phyloP scores from a whole-genome alignment of 805 yeast species.

The Debaryomyces hansenii region DNA sequence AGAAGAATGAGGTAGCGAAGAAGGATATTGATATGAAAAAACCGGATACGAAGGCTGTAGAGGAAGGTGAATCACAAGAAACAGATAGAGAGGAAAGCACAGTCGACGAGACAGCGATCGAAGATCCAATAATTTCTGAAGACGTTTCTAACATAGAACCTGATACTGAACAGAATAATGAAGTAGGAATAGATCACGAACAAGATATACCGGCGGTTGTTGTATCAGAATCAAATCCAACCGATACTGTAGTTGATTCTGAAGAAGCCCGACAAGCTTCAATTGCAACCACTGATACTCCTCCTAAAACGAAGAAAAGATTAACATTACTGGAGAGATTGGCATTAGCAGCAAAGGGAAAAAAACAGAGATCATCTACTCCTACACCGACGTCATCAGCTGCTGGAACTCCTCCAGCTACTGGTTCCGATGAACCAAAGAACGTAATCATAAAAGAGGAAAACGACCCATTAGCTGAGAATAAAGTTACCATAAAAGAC shows the following conservation, averaged over 20 bases:
- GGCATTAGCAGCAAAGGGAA: conserved; percentile 71
- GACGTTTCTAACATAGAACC: too few relatives aligned
- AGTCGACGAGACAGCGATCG: not conserved
- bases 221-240: too few relatives aligned
- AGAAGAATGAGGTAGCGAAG: not conserved
- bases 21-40: too few relatives aligned
- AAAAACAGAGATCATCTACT: conserved; percentile 10
- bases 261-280: too few relatives aligned
- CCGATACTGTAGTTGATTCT: too few relatives aligned
- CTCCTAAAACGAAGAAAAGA: conserved; percentile 46
- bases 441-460: not conserved
- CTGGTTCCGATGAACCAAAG: not conserved
- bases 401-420: not conserved
- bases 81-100: not conserved
- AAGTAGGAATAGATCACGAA: too few relatives aligned
- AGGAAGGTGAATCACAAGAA: not conserved
- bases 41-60: too few relatives aligned
- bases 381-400: conserved; percentile 4
- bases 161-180: too few relatives aligned
- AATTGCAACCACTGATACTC: not conserved
- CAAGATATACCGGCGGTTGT: too few relatives aligned
- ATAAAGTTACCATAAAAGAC: not conserved
- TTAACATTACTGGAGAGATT: conserved; percentile 81
- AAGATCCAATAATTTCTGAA: conserved; percentile 4
- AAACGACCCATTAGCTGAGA: not conserved